phyloP scores from a whole-genome alignment of 768 basidiomycete species.

The Auriscalpium orientale region DNA sequence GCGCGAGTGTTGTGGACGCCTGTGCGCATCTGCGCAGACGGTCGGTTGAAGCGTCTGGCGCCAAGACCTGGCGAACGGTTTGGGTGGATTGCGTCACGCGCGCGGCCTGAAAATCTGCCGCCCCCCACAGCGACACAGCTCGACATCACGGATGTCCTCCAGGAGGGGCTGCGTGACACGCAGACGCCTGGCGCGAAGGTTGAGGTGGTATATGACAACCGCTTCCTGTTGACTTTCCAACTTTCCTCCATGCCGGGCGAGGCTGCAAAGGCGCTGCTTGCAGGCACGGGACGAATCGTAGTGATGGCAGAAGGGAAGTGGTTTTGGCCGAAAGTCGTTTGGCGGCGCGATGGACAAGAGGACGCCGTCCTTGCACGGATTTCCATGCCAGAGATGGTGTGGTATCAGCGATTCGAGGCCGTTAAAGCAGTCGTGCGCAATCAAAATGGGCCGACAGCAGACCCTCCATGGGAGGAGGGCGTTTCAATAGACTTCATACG shows the following conservation, averaged over 20 bases:
- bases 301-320: slow-evolving; percentile 35
- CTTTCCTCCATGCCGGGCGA: slow-evolving; percentile 34
- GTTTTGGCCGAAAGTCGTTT: slow-evolving; percentile 41
- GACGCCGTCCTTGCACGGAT: slow-evolving; percentile 11
- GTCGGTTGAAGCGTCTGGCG: background rate
- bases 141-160: slow-evolving; percentile 34
- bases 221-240: slow-evolving; percentile 49
- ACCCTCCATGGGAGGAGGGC: slow-evolving; percentile 1
- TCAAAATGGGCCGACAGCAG: background rate
- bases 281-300: slow-evolving; percentile 20
- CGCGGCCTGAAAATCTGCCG: slow-evolving; percentile 32
- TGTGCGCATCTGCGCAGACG: slow-evolving; percentile 3
- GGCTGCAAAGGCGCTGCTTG: slow-evolving; percentile 21
- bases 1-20: slow-evolving; percentile 12
- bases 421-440: background rate
- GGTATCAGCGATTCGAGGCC: slow-evolving; percentile 5
- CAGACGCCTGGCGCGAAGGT: slow-evolving; percentile 15
- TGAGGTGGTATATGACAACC: slow-evolving; percentile 54
- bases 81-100: slow-evolving; percentile 60
- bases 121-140: slow-evolving; percentile 23
- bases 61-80: slow-evolving; percentile 21
- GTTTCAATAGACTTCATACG: slow-evolving; percentile 14
- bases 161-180: background rate
- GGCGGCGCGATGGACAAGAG: slow-evolving; percentile 2
- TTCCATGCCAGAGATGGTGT: slow-evolving; percentile 4